Conservation (phyloP, 352 stramenopile species). For the Phytophthora lateralis region DNA sequence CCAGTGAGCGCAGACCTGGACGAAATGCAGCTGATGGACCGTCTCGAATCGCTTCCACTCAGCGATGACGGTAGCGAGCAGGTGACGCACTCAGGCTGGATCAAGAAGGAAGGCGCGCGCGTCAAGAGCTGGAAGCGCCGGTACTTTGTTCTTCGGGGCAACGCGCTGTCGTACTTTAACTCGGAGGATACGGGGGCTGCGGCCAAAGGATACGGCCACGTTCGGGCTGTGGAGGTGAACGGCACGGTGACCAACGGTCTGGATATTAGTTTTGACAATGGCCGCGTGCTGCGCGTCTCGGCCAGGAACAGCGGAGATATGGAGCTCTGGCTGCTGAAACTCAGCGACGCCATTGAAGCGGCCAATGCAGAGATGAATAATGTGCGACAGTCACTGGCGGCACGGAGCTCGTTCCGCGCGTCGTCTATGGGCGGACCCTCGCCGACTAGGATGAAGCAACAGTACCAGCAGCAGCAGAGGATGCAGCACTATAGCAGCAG, state of each 20-base stretch:
- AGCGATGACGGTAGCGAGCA: slow-evolving; percentile 45
- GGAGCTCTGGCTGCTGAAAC: slow-evolving; percentile 74
- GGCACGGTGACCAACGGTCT: slow-evolving; percentile 61
- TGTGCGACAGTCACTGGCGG: slow-evolving; percentile 56
- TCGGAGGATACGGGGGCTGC: slow-evolving; percentile 71
- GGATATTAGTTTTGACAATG: slow-evolving; percentile 80
- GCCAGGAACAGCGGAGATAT: slow-evolving; percentile 66
- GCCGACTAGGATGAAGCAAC: slow-evolving; percentile 41
- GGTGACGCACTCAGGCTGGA: slow-evolving; percentile 77
- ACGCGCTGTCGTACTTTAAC: slow-evolving; percentile 86
- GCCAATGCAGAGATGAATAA: slow-evolving; percentile 63
- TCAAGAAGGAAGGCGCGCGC: slow-evolving; percentile 78
- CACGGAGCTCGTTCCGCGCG: slow-evolving; percentile 46
- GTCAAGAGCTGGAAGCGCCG: slow-evolving; percentile 86
- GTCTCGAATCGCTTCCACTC: slow-evolving; percentile 58
- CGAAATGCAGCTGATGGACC: slow-evolving; percentile 57
- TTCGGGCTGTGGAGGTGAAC: slow-evolving; percentile 77
- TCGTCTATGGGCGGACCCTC: slow-evolving; percentile 37
- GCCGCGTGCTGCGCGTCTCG: slow-evolving; percentile 71
- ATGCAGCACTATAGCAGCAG: slow-evolving; percentile 23
- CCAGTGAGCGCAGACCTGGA: slow-evolving; percentile 41
- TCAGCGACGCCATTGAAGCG: slow-evolving; percentile 76
- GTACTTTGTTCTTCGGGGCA: slow-evolving; percentile 79
- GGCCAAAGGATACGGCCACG: slow-evolving; percentile 84
- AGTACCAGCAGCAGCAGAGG: slow-evolving; percentile 26